phyloP scores from a whole-genome alignment of 2,329 filamentous ascomycete species.

The Botrytis porri region DNA sequence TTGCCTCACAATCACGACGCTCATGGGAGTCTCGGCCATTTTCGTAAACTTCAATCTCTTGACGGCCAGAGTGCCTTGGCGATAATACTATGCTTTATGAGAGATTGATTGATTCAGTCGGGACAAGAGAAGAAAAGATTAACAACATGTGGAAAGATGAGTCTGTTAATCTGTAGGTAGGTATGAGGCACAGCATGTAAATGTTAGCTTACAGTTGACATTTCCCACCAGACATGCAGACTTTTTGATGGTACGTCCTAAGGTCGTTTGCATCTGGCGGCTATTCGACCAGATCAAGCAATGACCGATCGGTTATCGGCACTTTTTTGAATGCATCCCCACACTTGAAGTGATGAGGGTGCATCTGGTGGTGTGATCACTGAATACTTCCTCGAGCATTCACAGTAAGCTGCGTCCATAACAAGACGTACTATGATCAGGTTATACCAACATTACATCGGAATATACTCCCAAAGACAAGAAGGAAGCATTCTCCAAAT shows the following conservation, averaged over 20 bases:
- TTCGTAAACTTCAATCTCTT: background rate
- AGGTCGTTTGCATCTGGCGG: background rate
- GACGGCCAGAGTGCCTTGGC: background rate
- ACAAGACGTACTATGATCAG: background rate
- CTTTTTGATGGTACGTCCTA: background rate
- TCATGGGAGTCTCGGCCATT: background rate
- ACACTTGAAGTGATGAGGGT: background rate
- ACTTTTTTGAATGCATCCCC: background rate
- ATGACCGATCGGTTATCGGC: background rate
- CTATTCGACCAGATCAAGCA: background rate
- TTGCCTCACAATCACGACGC: background rate
- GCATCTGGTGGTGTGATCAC: background rate
- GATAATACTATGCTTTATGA: too few species aligned
- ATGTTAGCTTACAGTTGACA: background rate
- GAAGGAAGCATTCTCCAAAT: background rate
- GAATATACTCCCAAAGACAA: background rate
- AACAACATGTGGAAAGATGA: background rate
- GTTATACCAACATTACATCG: too few species aligned
- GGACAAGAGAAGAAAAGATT: background rate
- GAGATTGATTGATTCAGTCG: too few species aligned
- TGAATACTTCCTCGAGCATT: too few species aligned
- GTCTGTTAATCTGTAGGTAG: too few species aligned
- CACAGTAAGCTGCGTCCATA: background rate
- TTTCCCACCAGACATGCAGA: background rate
- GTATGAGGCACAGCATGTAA: background rate